Evolutionary conservation across 352 stramenopile species (phyloP), one percentile per base, ranked within the genome.

Genomic region (Globisporangium perplexum): DNA sequence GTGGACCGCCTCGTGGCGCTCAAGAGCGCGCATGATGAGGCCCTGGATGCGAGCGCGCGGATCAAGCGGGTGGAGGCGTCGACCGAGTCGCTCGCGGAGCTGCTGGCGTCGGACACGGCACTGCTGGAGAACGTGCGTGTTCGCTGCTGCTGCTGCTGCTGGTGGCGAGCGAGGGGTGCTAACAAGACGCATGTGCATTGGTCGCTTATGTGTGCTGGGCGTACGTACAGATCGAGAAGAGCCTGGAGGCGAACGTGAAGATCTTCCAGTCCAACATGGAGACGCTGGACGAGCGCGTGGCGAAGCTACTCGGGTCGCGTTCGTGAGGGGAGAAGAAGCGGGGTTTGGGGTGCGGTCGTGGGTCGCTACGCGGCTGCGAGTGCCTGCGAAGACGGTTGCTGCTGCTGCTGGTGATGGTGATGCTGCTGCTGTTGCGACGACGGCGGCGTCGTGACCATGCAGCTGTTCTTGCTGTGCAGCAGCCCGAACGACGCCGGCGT

Each of bases 231-330:
- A 82, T 93, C 66, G 80, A 93, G 57, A 55, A 71, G 30, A 91
- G 80, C 43, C 70, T 93, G 47, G 68, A 70, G 38, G 69, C 76
- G 33, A 93, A 93, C 65, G 64, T 89, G 28, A 62, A 83, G 53
- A 70, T 90, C 50, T 93, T 93, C 59, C 70, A 91, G 43, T 60
- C 65, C 18, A 93, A 93, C 59, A 79, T 91, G 46, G 65, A 90
- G 66, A 61, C 71, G 49, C 70, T 93, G 23, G 83, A 93, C 49
- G 71, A 80, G 28, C 83, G 80, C 46, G 86, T 93, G 72, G 53
- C 72, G 11, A 72, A 70, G 39, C 47, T 86, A 22, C 70, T 83
- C 26, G 18, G 65, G 54, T 41, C 47, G 57, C 38, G 38, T 42
- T 17, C 61, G 49, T 50, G 33, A 38, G 33, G 17, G 68, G 63